These are phyloP conservation scores for Ustilaginoidea virens DNA, from an alignment of 2,329 filamentous ascomycete species.

Conservation along the genomic window DNA sequence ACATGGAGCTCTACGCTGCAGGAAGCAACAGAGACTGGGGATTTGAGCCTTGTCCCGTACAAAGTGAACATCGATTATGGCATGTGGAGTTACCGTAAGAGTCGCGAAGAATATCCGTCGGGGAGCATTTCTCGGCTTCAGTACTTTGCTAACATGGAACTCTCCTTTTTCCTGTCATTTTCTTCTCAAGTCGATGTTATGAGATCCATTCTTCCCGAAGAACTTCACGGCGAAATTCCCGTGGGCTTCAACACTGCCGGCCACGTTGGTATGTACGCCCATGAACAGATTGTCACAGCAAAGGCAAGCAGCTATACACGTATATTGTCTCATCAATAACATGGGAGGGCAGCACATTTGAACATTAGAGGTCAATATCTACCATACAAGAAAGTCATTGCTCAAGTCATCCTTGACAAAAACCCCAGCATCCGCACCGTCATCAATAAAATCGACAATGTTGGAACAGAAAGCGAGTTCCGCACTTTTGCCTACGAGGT, in stretches of 20 bases:
- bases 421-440: conserved; percentile 70
- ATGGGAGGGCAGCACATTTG: conserved; percentile 66
- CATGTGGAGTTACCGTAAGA: conserved; percentile 68
- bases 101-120: too few relatives aligned
- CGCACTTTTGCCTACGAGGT: conserved; percentile 90
- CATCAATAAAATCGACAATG: conserved; percentile 88
- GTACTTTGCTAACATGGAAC: too few relatives aligned
- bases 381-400: conserved; percentile 77
- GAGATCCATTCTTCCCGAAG: conserved; percentile 62
- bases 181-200: conserved; percentile 60
- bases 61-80: conserved; percentile 65
- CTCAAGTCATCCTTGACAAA: conserved; percentile 77
- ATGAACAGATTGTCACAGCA: too few relatives aligned
- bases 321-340: too few relatives aligned
- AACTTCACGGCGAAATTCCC: conserved; percentile 66
- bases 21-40: conserved; percentile 51
- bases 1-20: conserved; percentile 63
- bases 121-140: too few relatives aligned
- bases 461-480: conserved; percentile 73
- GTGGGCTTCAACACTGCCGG: conserved; percentile 78
- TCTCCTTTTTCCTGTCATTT: too few relatives aligned
- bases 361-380: conserved; percentile 75
- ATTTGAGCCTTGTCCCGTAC: conserved; percentile 60
- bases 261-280: conserved; percentile 52
- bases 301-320: not conserved